These are phyloP conservation scores for Ustilago tritici DNA, from an alignment of 1,284 basidiomycete genomes.

Conservation along the genomic window DNA sequence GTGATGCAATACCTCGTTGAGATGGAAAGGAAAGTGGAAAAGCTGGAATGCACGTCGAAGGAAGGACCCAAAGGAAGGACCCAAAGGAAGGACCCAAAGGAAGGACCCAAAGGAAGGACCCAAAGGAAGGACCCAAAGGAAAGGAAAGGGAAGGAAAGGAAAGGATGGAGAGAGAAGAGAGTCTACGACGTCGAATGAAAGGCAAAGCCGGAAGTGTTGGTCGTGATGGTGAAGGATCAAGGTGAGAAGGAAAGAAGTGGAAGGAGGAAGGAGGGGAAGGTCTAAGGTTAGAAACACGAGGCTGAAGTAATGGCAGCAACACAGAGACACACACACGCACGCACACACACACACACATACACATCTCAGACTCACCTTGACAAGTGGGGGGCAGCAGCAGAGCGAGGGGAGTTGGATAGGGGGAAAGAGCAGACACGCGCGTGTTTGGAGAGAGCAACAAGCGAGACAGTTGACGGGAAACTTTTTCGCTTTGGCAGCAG, in stretches of 20 bases:
- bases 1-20: conserved; percentile 12
- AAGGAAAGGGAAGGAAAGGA: conserved; percentile 15
- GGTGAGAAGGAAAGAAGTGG: neutral
- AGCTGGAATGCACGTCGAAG: conserved; percentile 8
- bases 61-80: conserved; percentile 1
- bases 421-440: neutral
- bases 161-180: conserved; percentile 11
- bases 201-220: neutral
- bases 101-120: neutral
- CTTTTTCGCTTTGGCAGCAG: neutral
- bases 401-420: neutral
- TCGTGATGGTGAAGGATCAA: conserved; percentile 4
- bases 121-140: conserved; percentile 1
- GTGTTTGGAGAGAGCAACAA: conserved; percentile 3
- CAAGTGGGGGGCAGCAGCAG: neutral
- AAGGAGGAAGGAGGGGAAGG: conserved; percentile 5
- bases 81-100: conserved; percentile 2
- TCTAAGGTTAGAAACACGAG: neutral
- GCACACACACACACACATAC: too few relatives aligned
- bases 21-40: conserved; percentile 1
- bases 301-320: neutral
- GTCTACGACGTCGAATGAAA: conserved; percentile 7
- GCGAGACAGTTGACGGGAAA: conserved; percentile 1
- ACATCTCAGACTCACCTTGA: neutral
- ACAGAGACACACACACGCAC: neutral